Conservation (phyloP, 2,329 filamentous ascomycete species). For the Phoma herbarum region DNA sequence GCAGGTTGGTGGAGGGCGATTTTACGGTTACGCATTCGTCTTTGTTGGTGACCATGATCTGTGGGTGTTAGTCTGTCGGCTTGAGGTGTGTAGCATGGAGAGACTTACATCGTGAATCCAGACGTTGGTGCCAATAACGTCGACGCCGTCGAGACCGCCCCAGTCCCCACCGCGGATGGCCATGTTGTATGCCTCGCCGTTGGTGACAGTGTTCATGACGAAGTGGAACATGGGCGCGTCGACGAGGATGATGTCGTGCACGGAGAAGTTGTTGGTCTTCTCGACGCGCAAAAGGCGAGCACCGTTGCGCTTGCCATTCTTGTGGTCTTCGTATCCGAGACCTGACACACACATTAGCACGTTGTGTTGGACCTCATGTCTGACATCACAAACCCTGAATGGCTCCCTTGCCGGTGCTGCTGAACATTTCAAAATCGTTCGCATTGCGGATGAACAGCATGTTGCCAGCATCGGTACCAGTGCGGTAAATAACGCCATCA, state of each 20-base stretch:
- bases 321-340: slow-evolving; percentile 59
- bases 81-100: not conserved
- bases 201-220: slow-evolving; percentile 59
- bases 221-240: slow-evolving; percentile 63
- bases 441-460: slow-evolving; percentile 63
- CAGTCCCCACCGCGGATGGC: slow-evolving; percentile 62
- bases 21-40: slow-evolving; percentile 69
- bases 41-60: slow-evolving; percentile 68
- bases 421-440: slow-evolving; percentile 64
- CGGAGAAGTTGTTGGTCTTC: slow-evolving; percentile 57
- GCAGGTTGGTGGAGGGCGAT: slow-evolving; percentile 58
- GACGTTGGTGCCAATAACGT: slow-evolving; percentile 64
- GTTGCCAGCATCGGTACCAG: slow-evolving; percentile 60
- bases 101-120: slow-evolving; percentile 62
- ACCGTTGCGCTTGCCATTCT: slow-evolving; percentile 51
- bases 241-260: slow-evolving; percentile 60
- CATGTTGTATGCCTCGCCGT: slow-evolving; percentile 66
- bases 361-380: not conserved
- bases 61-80: not conserved
- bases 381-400: slow-evolving; percentile 53
- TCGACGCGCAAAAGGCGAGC: slow-evolving; percentile 59
- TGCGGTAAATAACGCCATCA: slow-evolving; percentile 63
- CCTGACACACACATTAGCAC: slow-evolving; percentile 1
- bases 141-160: slow-evolving; percentile 65
- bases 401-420: slow-evolving; percentile 60